phyloP scores from a whole-genome alignment of 1,139 yeast genomes.

The Chernovozyma sophiae-reginae region DNA sequence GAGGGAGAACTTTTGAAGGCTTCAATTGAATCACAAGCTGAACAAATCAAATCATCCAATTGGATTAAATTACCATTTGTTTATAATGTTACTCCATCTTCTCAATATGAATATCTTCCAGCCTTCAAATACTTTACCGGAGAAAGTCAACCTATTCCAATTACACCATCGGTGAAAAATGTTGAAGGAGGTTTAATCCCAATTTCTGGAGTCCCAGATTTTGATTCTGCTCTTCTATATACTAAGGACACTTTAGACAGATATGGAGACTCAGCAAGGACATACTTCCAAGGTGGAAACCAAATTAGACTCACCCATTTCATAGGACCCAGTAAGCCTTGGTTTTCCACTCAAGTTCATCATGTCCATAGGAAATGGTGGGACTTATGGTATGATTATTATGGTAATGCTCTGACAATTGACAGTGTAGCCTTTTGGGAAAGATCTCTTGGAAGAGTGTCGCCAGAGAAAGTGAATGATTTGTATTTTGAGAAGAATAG shows the following conservation, averaged over 20 bases:
- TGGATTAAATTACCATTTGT: conserved; percentile 78
- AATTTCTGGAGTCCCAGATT: background rate
- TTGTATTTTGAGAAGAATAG: conserved; percentile 4
- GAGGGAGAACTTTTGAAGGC: background rate
- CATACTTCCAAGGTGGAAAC: conserved; percentile 16
- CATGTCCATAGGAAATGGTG: conserved; percentile 37
- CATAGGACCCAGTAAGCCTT: conserved; percentile 80
- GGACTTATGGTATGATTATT: conserved; percentile 37
- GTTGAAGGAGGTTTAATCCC: background rate
- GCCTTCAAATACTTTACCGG: conserved; percentile 60
- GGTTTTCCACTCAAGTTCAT: conserved; percentile 38
- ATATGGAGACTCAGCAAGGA: conserved; percentile 25
- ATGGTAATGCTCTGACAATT: conserved; percentile 14
- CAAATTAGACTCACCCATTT: conserved; percentile 68
- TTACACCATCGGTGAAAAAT: background rate
- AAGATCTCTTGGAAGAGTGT: background rate
- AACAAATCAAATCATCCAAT: conserved; percentile 18
- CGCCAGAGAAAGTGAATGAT: conserved; percentile 9
- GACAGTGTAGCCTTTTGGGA: conserved; percentile 9
- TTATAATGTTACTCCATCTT: conserved; percentile 81
- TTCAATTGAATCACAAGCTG: conserved; percentile 5
- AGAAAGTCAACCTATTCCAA: background rate
- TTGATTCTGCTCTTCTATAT: conserved; percentile 7
- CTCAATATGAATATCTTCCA: conserved; percentile 81
- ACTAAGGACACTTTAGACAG: conserved; percentile 15